Evolutionary conservation across 148 eudicot genomes (phyloP), one percentile per base, ranked within the genome.

Genomic region (Polygonum maritimum): DNA sequence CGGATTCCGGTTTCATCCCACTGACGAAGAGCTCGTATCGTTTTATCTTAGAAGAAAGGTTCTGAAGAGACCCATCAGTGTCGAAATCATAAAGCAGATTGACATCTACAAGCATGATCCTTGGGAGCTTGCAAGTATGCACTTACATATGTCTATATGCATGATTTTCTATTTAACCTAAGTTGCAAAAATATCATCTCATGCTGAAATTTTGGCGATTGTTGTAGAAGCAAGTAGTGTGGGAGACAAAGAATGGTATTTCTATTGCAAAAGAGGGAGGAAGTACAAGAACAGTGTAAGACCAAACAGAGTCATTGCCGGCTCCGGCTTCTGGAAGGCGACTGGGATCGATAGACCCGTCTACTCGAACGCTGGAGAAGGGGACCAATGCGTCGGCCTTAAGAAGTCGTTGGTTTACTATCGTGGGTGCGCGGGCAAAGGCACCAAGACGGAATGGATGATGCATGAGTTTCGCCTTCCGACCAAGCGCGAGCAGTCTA

Each of bases 381-480:
- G 82, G 40, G 82, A 79, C 9, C 83, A 79, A 3, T 87, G 91
- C 77, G 82, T 92, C 18, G 97, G 97, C 5, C 86, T 92, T 35
- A 92, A 92, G 87, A 93, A 93, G 79, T 93, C 98, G 0, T 65
- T 93, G n/a, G 98, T 93, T 0, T 93, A 93, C 41, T 92, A 92
- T 26, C 86, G 91, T 0, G 97, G 97, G 0, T 83, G 89, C 67
- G 97, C 97, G 0, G 95, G 97, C 3, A 92, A 90, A 81, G 97
- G 97, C 33, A 83, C 95, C 57, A 92, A 92, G 76, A 92, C 97
- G 0, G 97, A 92, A 38, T 92, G 97, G 97, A 92, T 92, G 97
- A 92, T 94, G 98, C 98, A 94, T 41, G 98, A 94, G 83, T 94
- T 94, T 76, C 92, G 98, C 38, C 95, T 91, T 58, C 98, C 97